phyloP scores from a whole-genome alignment of 1,284 basidiomycete genomes.

The Sphagnurus paluster region DNA sequence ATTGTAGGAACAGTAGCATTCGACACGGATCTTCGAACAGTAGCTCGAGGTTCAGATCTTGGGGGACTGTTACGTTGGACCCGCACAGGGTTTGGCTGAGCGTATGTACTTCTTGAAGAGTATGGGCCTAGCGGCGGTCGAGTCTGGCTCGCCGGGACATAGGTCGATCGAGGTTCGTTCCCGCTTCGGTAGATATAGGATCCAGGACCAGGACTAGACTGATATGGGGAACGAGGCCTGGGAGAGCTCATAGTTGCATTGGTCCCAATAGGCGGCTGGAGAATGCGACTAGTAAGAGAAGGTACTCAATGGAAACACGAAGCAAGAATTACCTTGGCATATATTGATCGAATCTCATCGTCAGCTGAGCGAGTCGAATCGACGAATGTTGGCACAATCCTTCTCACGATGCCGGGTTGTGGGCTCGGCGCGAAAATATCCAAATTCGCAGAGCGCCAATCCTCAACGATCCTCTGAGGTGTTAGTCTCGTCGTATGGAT shows the following conservation, averaged over 20 bases:
- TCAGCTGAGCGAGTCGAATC: background rate
- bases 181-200: conserved; percentile 5
- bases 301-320: background rate
- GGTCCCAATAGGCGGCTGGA: conserved; percentile 5
- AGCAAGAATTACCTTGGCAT: background rate
- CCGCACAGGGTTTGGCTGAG: background rate
- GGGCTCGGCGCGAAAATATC: conserved; percentile 4
- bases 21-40: conserved; percentile 13
- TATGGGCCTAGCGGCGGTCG: background rate
- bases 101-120: conserved; percentile 2
- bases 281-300: background rate
- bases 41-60: background rate
- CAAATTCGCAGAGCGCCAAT: conserved; percentile 15
- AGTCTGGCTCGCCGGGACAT: background rate
- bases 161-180: background rate
- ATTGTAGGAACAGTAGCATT: conserved; percentile 28
- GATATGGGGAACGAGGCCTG: conserved; percentile 13
- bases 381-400: background rate
- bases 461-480: conserved; percentile 12
- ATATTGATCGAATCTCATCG: conserved; percentile 15
- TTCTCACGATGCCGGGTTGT: background rate
- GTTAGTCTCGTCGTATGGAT: background rate
- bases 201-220: conserved; percentile 15
- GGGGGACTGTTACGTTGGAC: background rate
- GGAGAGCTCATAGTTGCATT: conserved; percentile 4